These are phyloP conservation scores for barley (Hordeum vulgare) DNA, from an alignment of 176 grass and related monocot species.

Conservation along the genomic window DNA sequence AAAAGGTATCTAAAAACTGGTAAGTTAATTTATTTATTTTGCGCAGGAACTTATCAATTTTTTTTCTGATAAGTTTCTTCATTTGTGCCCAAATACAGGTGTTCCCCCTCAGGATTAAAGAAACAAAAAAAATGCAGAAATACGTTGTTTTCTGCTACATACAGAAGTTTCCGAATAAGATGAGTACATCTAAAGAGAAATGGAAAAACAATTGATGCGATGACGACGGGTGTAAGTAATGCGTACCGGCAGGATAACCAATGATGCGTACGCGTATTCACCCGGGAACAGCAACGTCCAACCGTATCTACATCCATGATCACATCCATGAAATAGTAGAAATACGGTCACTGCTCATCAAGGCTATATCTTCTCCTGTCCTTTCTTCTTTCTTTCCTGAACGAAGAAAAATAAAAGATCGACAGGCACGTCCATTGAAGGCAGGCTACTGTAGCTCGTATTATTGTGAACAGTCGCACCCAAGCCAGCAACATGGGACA, in stretches of 20 bases:
- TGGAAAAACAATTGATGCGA: not conserved
- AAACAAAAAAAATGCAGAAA: no score
- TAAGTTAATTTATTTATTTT: no score
- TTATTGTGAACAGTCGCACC: slow-evolving; percentile 27
- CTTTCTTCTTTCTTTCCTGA: not conserved
- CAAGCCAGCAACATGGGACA: slow-evolving; percentile 3
- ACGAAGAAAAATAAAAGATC: not conserved
- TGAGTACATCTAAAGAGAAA: not conserved
- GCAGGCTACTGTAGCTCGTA: not conserved
- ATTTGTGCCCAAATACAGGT: no score
- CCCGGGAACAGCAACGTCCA: slow-evolving; percentile 16
- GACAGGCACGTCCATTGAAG: slow-evolving; percentile 26
- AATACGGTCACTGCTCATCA: not conserved
- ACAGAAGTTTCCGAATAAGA: no score
- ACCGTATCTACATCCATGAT: slow-evolving; percentile 12
- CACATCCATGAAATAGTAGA: not conserved
- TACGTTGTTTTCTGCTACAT: not conserved
- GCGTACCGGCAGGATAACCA: not conserved
- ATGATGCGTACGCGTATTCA: not conserved
- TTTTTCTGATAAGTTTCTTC: no score
- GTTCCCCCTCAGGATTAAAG: no score
- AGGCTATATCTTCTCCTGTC: not conserved
- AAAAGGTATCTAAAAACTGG: no score
- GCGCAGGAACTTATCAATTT: no score
- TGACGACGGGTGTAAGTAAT: not conserved